Evolutionary conservation across 2,329 filamentous ascomycete species (phyloP).

Genomic region (Alternaria tenuissima): DNA sequence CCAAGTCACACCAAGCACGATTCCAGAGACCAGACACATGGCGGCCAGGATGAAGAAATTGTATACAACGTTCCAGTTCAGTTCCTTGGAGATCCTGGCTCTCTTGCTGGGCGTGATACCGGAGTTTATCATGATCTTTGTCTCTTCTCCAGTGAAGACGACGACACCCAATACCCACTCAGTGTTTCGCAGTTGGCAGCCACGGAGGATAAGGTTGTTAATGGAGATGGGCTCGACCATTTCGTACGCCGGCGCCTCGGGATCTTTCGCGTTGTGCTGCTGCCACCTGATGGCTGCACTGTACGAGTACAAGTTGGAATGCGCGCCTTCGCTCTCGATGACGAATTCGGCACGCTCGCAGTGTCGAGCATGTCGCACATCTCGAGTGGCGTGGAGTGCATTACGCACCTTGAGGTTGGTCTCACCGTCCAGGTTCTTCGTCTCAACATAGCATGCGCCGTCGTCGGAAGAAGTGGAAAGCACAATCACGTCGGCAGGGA

Average conservation of each 20-base stretch:
- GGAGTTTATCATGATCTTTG: slow-evolving; percentile 99
- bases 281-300: slow-evolving; percentile 89
- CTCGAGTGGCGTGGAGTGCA: slow-evolving; percentile 83
- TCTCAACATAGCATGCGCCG: slow-evolving; percentile 96
- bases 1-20: slow-evolving; percentile 88
- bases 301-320: slow-evolving; percentile 95
- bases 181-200: slow-evolving; percentile 92
- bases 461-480: slow-evolving; percentile 92
- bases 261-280: slow-evolving; percentile 72
- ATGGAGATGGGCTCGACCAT: slow-evolving; percentile 95
- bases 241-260: slow-evolving; percentile 69
- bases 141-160: slow-evolving; percentile 92
- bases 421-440: slow-evolving; percentile 97
- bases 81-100: slow-evolving; percentile 85
- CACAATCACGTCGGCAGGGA: slow-evolving; percentile 92
- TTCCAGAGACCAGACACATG: slow-evolving; percentile 87
- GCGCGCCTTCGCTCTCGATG: slow-evolving; percentile 89
- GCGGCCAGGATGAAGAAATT: slow-evolving; percentile 90
- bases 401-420: slow-evolving; percentile 96
- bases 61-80: slow-evolving; percentile 97
- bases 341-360: slow-evolving; percentile 88
- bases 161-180: slow-evolving; percentile 95
- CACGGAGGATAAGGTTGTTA: slow-evolving; percentile 92
- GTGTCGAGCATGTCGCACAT: slow-evolving; percentile 86
- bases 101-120: slow-evolving; percentile 95